These are phyloP conservation scores for Wakefieldia striispora DNA, from an alignment of 768 basidiomycete genomes.

Conservation along the genomic window DNA sequence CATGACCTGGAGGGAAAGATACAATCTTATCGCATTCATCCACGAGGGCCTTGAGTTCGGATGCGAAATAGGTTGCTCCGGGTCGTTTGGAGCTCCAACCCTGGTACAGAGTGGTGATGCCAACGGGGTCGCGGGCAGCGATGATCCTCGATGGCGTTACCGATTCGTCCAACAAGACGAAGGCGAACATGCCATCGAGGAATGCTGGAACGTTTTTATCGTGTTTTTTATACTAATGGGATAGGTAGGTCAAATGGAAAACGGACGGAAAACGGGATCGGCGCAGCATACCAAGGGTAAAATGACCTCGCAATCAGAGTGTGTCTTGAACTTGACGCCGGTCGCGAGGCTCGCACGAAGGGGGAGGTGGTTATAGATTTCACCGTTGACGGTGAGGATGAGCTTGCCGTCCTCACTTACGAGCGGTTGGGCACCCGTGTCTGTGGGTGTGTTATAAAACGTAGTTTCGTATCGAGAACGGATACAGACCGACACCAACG, in stretches of 20 bases:
- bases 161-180: conserved; percentile 92
- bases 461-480: background rate
- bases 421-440: conserved; percentile 95
- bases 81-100: conserved; percentile 87
- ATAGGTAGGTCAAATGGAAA: background rate
- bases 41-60: conserved; percentile 88
- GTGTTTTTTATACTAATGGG: conserved; percentile 73
- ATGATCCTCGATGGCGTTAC: conserved; percentile 87
- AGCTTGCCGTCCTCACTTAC: conserved; percentile 80
- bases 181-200: conserved; percentile 99
- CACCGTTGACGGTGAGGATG: conserved; percentile 93
- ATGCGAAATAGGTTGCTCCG: conserved; percentile 86
- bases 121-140: conserved; percentile 95
- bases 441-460: conserved; percentile 39
- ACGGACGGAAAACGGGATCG: background rate
- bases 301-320: conserved; percentile 98
- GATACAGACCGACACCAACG: conserved; percentile 86
- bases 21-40: conserved; percentile 94
- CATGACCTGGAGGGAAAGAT: conserved; percentile 95
- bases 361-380: conserved; percentile 95
- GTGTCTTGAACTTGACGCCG: conserved; percentile 85
- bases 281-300: conserved; percentile 71
- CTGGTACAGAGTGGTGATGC: conserved; percentile 98
- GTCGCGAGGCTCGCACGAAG: conserved; percentile 67
- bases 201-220: conserved; percentile 71